Evolutionary conservation across 805 yeast species (phyloP), one percentile per base, ranked within the genome.

Genomic region (Saccharomycopsis sp.): DNA sequence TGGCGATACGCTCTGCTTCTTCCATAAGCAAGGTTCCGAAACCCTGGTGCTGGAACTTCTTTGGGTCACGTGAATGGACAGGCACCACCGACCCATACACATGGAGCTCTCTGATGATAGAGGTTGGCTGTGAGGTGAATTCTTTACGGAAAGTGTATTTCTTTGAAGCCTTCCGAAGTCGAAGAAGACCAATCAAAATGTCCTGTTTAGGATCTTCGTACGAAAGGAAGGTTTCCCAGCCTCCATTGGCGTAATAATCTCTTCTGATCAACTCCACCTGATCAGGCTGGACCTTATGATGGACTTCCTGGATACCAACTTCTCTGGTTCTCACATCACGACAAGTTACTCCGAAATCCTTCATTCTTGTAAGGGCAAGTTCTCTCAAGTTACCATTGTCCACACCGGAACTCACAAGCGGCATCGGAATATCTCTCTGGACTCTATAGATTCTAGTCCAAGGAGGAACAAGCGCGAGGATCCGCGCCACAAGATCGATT

Each of bases 361-460:
- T 90, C 99, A 94, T 94, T 73, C 99, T 83, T 1, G 97, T 97
- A 55, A 94, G 77, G 0, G 99, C 98, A 64, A 94, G 77, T 72
- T 94, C 99, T 69, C 99, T 80, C 68, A 94, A 78, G 68, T 94
- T 94, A 67, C 99, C 99, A 72, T 94, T 94, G 67, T 94, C 99
- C 49, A 94, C 99, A 67, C 99, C 99, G 1, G 97, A 87, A 0
- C 97, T 88, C 50, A 94, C 99, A 65, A 94, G 78, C 0, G 99
- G 99, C 99, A 94, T 94, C 19, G 99, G 99, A 58, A 94, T 94
- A 78, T 94, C 99, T 77, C 99, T 82, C 75, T 94, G 99, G 22
- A 94, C 99, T 72, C 99, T 85, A 72, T 94, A 94, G 66, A 94
- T 94, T 74, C 99, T 85, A 2, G 99, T 94, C 99, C 99, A 94